Conservation (phyloP, 495 filamentous ascomycete species). For the Viridothelium virens region DNA sequence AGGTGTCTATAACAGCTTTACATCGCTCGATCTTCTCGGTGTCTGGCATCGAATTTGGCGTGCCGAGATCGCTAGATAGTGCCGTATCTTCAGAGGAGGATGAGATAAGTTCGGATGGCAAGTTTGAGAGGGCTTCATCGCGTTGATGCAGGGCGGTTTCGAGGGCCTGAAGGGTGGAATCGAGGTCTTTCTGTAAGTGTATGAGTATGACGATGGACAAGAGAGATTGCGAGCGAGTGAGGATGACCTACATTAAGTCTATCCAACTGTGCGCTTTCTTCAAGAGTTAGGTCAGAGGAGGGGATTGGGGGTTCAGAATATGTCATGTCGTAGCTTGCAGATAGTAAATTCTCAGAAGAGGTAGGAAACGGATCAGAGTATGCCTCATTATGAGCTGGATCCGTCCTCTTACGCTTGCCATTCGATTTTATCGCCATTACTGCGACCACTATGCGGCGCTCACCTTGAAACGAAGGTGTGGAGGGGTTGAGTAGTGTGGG, state of each 20-base stretch:
- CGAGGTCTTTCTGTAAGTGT: not conserved
- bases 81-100: constrained; percentile 13
- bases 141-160: constrained; percentile 14
- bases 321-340: not conserved
- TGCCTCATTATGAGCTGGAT: not conserved
- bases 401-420: not conserved
- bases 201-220: constrained; percentile 7
- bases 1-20: constrained; percentile 48
- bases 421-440: not conserved
- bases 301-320: not conserved
- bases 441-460: not conserved
- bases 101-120: constrained; percentile 15
- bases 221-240: not conserved
- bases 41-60: constrained; percentile 23
- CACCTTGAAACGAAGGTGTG: not conserved
- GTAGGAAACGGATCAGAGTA: constrained; percentile 1
- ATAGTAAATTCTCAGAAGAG: not conserved
- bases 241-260: not conserved
- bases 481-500: too few relatives aligned
- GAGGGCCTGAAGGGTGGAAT: constrained; percentile 15
- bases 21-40: constrained; percentile 17
- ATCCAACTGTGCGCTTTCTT: not conserved
- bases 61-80: constrained; percentile 16
- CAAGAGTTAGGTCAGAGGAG: not conserved
- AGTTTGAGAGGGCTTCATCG: constrained; percentile 14